Percentiles rank a stretch among this genome's conserved stretches.
phyloP scores from a whole-genome alignment of 495 filamentous ascomycete genomes.

The Penicillium arizonense region DNA sequence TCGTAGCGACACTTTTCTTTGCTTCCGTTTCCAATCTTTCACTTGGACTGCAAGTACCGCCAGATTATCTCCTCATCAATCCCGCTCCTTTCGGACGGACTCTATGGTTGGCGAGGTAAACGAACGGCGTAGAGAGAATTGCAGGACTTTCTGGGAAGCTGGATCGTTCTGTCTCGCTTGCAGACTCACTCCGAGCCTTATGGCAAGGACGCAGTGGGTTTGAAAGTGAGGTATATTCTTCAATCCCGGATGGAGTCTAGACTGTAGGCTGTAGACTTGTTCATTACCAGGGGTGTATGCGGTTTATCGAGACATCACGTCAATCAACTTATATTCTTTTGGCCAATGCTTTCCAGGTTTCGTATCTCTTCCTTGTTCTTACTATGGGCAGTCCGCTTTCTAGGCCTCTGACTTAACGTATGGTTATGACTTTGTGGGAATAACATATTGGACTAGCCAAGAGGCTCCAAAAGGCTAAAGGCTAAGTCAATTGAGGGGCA shows the following conservation, averaged over 20 bases:
- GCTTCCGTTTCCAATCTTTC: background rate
- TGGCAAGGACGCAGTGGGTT: conserved; percentile 42
- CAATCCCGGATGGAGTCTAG: background rate
- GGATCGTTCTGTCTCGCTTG: conserved; percentile 44
- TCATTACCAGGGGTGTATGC: too few relatives aligned
- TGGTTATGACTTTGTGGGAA: too few relatives aligned
- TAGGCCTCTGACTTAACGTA: too few relatives aligned
- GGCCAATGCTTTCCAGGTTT: too few relatives aligned
- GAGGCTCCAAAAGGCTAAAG: too few relatives aligned
- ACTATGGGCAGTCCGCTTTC: too few relatives aligned
- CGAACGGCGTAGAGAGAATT: conserved; percentile 46
- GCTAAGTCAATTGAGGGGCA: too few relatives aligned
- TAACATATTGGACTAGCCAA: too few relatives aligned
- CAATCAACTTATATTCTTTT: too few relatives aligned
- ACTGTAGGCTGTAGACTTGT: background rate
- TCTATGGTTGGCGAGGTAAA: conserved; percentile 53
- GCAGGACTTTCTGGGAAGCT: conserved; percentile 26
- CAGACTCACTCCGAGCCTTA: conserved; percentile 48
- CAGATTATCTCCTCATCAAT: conserved; percentile 53
- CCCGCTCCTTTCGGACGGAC: conserved; percentile 27
- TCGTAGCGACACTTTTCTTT: background rate
- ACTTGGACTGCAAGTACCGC: conserved; percentile 15
- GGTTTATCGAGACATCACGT: too few relatives aligned
- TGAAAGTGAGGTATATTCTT: conserved; percentile 53
- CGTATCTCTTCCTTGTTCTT: too few relatives aligned